Evolutionary conservation across 179 eudicot genomes (phyloP), one percentile per base, ranked within the genome.

Genomic region (Nepenthes alata): DNA sequence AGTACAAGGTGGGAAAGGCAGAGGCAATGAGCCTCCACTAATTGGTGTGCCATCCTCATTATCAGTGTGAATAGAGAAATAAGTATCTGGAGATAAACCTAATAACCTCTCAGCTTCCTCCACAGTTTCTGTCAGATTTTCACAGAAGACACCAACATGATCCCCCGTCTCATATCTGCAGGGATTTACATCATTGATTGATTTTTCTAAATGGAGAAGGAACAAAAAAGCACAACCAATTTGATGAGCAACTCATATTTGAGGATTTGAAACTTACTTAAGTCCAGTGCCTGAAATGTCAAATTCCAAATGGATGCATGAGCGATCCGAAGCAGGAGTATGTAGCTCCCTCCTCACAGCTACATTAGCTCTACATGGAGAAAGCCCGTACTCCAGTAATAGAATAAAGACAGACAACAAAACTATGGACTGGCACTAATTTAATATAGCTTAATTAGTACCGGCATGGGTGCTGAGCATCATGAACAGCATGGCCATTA

Each of bases 401-500:
- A 67, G 56, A 56, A 65, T 12, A 65, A 35, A 45, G n/a, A 61
- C 35, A 67, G 16, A 47, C 47, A 52, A 12, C 49, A 55, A 58
- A 37, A 45, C 45, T 35, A 12, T 8, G 11, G 5, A 15, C 3
- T 63, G 25, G 53, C 35, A 36, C 8, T 60, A 36, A 67, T 16
- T 35, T 6, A 47, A 51, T 12, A 49, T 13, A 36, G 16, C 16
- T 41, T 16, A 35, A 37, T 45, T 35, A n/a, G 34, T 78, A 91
- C 97, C 91, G 84, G 94, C 81, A 83, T 61, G 98, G 98, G 77
- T 93, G 97, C 67, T 89, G 98, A 66, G 85, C 84, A 75, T 93
- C 98, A 77, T 69, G 68, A 13, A 82, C 81, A 52, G 85, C 75
- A 78, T 85, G 89, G 48, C 95, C 96, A 83, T 89, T 93, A 71